These are phyloP conservation scores for Wickerhamiella kurtzmanii DNA, from an alignment of 805 yeast species.

Conservation along the genomic window DNA sequence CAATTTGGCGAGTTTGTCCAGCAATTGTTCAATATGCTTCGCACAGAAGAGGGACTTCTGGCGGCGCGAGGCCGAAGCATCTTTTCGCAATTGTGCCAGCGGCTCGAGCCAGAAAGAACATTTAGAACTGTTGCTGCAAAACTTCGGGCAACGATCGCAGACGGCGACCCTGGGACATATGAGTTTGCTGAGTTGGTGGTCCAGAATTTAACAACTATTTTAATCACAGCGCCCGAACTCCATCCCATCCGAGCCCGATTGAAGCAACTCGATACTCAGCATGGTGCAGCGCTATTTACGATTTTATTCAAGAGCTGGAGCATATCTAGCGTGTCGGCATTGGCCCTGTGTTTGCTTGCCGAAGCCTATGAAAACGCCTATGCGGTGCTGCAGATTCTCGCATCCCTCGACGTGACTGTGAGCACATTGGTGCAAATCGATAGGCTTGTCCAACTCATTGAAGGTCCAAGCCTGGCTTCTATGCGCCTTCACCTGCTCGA, in stretches of 20 bases:
- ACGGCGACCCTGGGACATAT: slow-evolving; percentile 24
- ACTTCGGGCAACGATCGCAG: slow-evolving; percentile 27
- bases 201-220: slow-evolving; percentile 73
- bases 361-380: slow-evolving; percentile 83
- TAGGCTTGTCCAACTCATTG: slow-evolving; percentile 74
- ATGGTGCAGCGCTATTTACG: slow-evolving; percentile 59
- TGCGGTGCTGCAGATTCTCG: slow-evolving; percentile 64
- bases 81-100: slow-evolving; percentile 66
- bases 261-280: slow-evolving; percentile 41
- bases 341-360: slow-evolving; percentile 72
- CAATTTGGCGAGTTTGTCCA: slow-evolving; percentile 65
- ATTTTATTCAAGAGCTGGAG: slow-evolving; percentile 83
- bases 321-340: slow-evolving; percentile 74
- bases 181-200: slow-evolving; percentile 69
- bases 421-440: slow-evolving; percentile 77
- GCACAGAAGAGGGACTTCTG: slow-evolving; percentile 50
- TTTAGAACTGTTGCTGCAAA: slow-evolving; percentile 70
- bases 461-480: slow-evolving; percentile 83
- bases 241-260: slow-evolving; percentile 54
- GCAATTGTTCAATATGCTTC: slow-evolving; percentile 55
- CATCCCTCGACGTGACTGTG: slow-evolving; percentile 68
- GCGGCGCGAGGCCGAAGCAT: slow-evolving; percentile 72
- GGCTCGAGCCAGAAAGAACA: slow-evolving; percentile 69
- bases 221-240: slow-evolving; percentile 77
- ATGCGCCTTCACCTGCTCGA: slow-evolving; percentile 78